Base-by-base conservation (phyloP, 202 grass and related monocot species). In the Alloteropsis angusta region DNA sequence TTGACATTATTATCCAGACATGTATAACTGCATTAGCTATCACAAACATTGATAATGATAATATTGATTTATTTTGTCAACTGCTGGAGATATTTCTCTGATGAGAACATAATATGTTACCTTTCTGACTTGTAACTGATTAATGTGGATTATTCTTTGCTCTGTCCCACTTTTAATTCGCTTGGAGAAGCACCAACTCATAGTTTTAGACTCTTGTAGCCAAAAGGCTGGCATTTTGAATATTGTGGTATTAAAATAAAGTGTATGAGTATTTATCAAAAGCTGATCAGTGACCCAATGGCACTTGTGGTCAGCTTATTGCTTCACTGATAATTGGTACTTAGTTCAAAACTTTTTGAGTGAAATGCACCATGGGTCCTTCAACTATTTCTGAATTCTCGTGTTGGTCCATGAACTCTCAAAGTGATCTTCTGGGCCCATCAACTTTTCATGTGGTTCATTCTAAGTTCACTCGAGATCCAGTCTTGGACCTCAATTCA, bases 21-120 rank as follows among this genome's bases (percentile, higher is more conserved):
- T 77, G 16, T 38, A 16, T 38, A 82, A 16, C 28, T 56, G 55
- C 22, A 76, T 46, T 70, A 76, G 14, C 47, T 86, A 43, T 59
- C 23, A 69, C 71, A 49, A 37, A 34, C 47, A 41, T 60, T 69
- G n/a, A 68, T 68, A 75, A 10, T 69, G n/a, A 68, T 68, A 75
- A 10, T 35, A 41, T 75, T 80, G 41, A 67, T 80, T 58, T 74
- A 28, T 52, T 43, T 23, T 60, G 17, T 75, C 23, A 18, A 42
- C 46, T 71, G 17, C 56, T 50, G 35, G 34, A 71, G 11, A 71
- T 78, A 63, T 42, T 63, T 41, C 25, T 78, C 5, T 35, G 25
- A 35, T 64, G 74, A 44, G 56, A 72, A 75, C 52, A 47, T 21
- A 53, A 52, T 86, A 60, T 13, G 6, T 64, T 59, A 58, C 4